Evolutionary conservation across 257 asterid genomes (phyloP), one percentile per base, ranked within the genome.

Genomic region (Ilex asprella): DNA sequence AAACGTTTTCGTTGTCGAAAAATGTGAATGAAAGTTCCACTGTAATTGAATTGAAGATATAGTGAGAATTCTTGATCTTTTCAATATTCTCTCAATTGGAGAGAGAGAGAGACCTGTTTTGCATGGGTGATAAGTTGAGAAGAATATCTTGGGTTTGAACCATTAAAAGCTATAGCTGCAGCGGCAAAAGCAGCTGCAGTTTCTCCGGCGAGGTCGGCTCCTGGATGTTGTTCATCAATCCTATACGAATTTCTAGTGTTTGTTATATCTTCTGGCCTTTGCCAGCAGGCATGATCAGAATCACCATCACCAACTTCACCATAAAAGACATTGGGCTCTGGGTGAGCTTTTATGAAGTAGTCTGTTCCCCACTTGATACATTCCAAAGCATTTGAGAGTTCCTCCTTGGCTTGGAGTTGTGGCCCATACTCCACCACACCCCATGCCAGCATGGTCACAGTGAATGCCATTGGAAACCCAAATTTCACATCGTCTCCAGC

Each of bases 401-500:
- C 91, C 0, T 58, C 29, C 11, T 12, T 67, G 58, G 76, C 79
- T 16, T 12, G 0, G 5, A 87, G 53, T 0, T 77, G 68, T 10
- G 63, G 9, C 39, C 75, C 59, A 58, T 66, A 88, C 39, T 81
- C 84, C 6, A 73, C 66, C 6, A 63, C 82, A 67, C 89, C 78
- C 96, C 96, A 87, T 1, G 89, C 58, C 13, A 87, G 64, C 83
- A 87, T 79, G 8, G 94, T 85, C 65, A 80, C 53, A 2, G 89
- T 74, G 39, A 64, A 85, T 0, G 96, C 96, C 96, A 88, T 81
- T 2, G 96, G 94, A 10, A 85, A 66, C 14, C 91, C 94, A 32
- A 83, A 85, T 64, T 88, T 88, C 3, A 87, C 86, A 50, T 84
- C 82, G 80, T 84, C 95, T 31, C 95, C 93, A 1, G 93, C 88